A percentile compares a stretch with the other conserved stretches of the same genome.
Evolutionary conservation across 345 rosid genomes (phyloP).

Genomic region (Trapa incisa): DNA sequence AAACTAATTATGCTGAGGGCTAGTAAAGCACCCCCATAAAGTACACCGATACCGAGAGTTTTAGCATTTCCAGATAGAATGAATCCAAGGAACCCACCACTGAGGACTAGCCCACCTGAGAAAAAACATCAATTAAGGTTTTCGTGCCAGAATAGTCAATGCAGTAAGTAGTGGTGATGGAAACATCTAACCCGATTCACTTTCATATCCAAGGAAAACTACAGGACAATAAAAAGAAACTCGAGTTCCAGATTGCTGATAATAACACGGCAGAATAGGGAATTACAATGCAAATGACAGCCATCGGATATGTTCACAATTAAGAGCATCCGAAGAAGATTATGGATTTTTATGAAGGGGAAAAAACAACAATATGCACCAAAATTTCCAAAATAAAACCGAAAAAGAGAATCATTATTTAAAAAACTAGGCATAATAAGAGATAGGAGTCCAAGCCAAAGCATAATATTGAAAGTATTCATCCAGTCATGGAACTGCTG

Average conservation of each 20-base stretch:
- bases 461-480: no score
- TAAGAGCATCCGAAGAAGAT: no score
- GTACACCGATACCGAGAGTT: slow-evolving; percentile 34
- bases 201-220: neutral
- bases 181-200: neutral
- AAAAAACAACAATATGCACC: neutral
- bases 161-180: neutral
- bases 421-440: no score
- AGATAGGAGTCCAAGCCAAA: no score
- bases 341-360: no score
- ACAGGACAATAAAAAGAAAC: neutral
- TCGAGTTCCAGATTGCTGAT: neutral
- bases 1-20: slow-evolving; percentile 71
- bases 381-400: no score
- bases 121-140: neutral
- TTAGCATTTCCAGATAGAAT: slow-evolving; percentile 51
- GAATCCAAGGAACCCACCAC: slow-evolving; percentile 66
- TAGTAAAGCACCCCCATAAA: slow-evolving; percentile 76
- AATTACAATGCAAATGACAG: no score
- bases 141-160: neutral
- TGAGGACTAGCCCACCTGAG: slow-evolving; percentile 55
- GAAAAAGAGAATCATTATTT: no score
- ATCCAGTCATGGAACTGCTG: no score
- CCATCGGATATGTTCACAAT: no score
- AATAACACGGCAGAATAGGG: neutral